phyloP scores from a whole-genome alignment of 768 basidiomycete species.

The Boletus tylopilopsis region DNA sequence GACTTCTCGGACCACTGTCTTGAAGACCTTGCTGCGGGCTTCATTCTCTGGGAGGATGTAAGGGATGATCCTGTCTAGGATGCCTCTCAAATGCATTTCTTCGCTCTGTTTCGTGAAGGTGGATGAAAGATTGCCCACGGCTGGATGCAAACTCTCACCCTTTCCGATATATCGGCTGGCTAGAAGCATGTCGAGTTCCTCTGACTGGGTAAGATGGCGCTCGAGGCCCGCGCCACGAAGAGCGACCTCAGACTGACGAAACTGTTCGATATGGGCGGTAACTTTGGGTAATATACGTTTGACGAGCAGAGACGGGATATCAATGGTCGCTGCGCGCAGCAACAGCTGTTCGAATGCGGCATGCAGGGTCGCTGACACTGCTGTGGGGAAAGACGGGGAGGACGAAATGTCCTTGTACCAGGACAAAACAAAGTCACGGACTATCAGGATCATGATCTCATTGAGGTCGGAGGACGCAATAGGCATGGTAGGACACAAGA shows the following conservation, averaged over 20 bases:
- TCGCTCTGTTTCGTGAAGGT: slow-evolving; percentile 88
- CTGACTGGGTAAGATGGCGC: slow-evolving; percentile 81
- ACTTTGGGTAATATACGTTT: slow-evolving; percentile 85
- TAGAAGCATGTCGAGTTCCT: slow-evolving; percentile 82
- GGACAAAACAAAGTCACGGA: slow-evolving; percentile 80
- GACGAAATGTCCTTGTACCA: slow-evolving; percentile 90
- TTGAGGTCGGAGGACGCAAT: slow-evolving; percentile 71
- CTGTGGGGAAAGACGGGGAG: slow-evolving; percentile 84
- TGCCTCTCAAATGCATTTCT: slow-evolving; percentile 73
- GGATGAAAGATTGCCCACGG: slow-evolving; percentile 84
- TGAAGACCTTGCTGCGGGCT: slow-evolving; percentile 62
- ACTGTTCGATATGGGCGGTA: slow-evolving; percentile 85
- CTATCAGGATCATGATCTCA: slow-evolving; percentile 74
- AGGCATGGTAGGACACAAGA: slow-evolving; percentile 61
- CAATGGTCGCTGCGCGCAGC: slow-evolving; percentile 53
- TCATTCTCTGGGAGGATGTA: slow-evolving; percentile 76
- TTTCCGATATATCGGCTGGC: slow-evolving; percentile 73
- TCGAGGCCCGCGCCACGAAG: slow-evolving; percentile 80
- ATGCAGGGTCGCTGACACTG: slow-evolving; percentile 75
- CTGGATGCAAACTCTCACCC: slow-evolving; percentile 72
- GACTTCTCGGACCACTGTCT: slow-evolving; percentile 76
- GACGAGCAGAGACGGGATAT: slow-evolving; percentile 73
- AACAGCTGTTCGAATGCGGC: slow-evolving; percentile 57
- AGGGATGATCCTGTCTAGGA: slow-evolving; percentile 71
- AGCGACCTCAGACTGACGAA: slow-evolving; percentile 84